These are phyloP conservation scores for Phascolomyces articulosus DNA, from an alignment of 371 early-diverging fungal genomes.

Conservation along the genomic window DNA sequence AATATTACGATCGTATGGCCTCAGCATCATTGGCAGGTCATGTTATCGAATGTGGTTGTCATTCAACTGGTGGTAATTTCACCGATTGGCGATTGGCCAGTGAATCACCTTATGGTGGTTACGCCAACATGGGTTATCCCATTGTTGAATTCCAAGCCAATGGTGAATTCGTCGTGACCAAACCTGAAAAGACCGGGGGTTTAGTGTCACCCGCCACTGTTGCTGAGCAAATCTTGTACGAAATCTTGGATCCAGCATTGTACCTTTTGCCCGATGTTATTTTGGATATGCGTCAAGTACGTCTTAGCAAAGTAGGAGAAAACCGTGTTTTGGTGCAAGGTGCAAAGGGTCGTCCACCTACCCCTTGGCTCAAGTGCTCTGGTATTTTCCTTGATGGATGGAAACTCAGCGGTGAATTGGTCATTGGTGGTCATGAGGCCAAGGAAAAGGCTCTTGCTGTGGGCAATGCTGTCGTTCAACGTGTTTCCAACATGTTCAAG, in stretches of 20 bases:
- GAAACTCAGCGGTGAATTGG: conserved; percentile 67
- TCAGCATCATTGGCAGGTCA: conserved; percentile 76
- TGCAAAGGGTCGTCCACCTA: conserved; percentile 69
- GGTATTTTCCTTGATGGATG: conserved; percentile 74
- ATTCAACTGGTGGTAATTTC: conserved; percentile 79
- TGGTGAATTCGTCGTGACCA: conserved; percentile 71
- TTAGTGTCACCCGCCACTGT: conserved; percentile 68
- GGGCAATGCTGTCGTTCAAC: conserved; percentile 64
- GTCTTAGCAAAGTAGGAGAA: conserved; percentile 54
- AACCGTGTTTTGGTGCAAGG: conserved; percentile 70
- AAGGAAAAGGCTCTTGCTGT: conserved; percentile 66
- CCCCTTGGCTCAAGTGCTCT: conserved; percentile 68
- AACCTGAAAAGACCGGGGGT: conserved; percentile 74
- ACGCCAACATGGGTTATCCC: conserved; percentile 77
- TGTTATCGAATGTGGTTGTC: conserved; percentile 80
- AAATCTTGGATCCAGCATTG: conserved; percentile 70
- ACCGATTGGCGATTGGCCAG: conserved; percentile 75
- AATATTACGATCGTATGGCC: conserved; percentile 68
- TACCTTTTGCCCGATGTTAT: conserved; percentile 78
- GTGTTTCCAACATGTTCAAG: conserved; percentile 54
- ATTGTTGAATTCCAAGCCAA: conserved; percentile 64
- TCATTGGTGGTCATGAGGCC: conserved; percentile 73
- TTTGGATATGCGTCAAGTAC: conserved; percentile 69
- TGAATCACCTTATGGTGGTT: conserved; percentile 62
- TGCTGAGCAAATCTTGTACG: conserved; percentile 74